Conservation (phyloP, 139 green algal species). For the Chlamydomonas asymmetrica region DNA sequence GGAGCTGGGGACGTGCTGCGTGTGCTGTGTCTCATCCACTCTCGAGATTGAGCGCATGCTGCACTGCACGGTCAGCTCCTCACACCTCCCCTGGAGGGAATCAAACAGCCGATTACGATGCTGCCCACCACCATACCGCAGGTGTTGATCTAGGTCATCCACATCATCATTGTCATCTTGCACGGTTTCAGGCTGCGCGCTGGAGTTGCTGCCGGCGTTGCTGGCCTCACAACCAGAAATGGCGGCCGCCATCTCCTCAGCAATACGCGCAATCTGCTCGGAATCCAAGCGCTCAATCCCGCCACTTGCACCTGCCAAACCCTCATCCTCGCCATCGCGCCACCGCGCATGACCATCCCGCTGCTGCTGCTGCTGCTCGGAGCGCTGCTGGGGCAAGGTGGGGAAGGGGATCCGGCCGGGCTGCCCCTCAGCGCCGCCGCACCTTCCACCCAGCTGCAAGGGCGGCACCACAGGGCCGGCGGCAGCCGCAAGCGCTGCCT, state of each 20-base stretch:
- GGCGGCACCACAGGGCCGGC: no score
- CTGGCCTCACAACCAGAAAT: background rate
- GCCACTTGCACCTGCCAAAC: background rate
- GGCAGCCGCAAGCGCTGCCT: no score
- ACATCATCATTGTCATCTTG: background rate
- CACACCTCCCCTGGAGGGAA: no score
- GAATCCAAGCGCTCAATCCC: background rate
- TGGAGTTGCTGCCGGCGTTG: background rate
- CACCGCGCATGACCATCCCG: background rate
- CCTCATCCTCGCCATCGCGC: background rate
- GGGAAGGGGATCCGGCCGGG: no score
- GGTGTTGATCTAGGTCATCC: background rate
- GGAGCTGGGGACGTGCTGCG: no score
- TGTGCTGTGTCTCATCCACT: constrained; percentile 16
- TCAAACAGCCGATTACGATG: no score
- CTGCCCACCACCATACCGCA: background rate
- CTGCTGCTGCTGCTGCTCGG: no score
- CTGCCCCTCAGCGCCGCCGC: no score
- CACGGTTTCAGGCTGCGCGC: background rate
- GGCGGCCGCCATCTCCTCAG: background rate
- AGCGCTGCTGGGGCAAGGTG: no score
- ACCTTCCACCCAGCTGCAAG: no score
- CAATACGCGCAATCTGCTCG: background rate
- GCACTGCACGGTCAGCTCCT: background rate
- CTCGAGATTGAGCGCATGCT: constrained; percentile 8